Evolutionary conservation across 2,329 filamentous ascomycete species (phyloP), one percentile per base, ranked within the genome.

Genomic region (Neofusicoccum sp.): DNA sequence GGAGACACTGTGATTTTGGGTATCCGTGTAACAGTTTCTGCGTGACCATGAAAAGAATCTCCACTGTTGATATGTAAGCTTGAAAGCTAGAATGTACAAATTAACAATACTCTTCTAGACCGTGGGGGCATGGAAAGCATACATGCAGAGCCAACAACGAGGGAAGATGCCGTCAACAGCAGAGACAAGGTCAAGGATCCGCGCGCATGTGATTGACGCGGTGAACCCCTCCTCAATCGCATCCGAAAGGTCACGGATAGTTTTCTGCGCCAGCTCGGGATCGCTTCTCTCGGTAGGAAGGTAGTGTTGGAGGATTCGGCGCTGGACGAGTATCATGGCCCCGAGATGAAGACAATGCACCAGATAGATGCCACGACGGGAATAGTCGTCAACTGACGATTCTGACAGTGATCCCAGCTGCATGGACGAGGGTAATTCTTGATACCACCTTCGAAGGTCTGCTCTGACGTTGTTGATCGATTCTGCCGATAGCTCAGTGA

Each of bases 81-180:
- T 65, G 64, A 40, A 61, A 67, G 24, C 51, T 56, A 34, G 12
- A n/a, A 16, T 12, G 20, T n/a, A 12, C 14, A 9, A 38, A 40
- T 40, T 16, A 40, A n/a, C 16, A 6, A n/a, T n/a, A 7, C 6
- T n/a, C 3, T 45, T 28, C 12, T 11, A 28, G 26, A 28, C 9
- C 8, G 8, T 14, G 20, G 9, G 2, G 43, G 16, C 20, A 20
- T 14, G 20, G 11, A 16, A 8, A 20, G 11, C 40, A 31, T 11
- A 56, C 51, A 68, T 66, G 64, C 65, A 68, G 36, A 68, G 56
- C 66, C 66, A 68, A 48, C 66, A 68, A 4, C 65, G 53, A 44
- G 66, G 63, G 6, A 66, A 62, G 16, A 68, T 60, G 30, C 61
- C 61, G 2, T 56, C 62, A 38, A 66, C 65, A 9, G 58, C 26